Evolutionary conservation across 2,329 filamentous ascomycete genomes (phyloP), one percentile per base, ranked within the genome.

Genomic region (Lecanicillium sp.): DNA sequence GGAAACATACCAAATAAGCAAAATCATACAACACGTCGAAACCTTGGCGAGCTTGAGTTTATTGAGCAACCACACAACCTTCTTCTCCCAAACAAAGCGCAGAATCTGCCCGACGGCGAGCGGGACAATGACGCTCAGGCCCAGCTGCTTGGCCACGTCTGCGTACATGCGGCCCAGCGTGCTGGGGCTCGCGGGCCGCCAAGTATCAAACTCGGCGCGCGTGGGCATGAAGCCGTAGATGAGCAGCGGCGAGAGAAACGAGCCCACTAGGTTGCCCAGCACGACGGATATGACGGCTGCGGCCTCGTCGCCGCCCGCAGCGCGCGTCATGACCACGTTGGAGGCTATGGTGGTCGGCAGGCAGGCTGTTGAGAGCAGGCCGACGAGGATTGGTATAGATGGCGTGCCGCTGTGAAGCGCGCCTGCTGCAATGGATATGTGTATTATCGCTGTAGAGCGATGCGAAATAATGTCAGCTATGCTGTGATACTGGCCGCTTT

Each of bases 261-360:
- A 72, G 2, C 81, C 82, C 1, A 79, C 61, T 9, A 85, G 69
- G 56, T 87, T 86, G 20, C 81, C 82, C 32, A 87, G 62, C 8
- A 84, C 70, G 2, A 84, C 81, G 51, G 84, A 80, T 22, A 85
- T 79, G 43, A 82, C 68, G 35, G 74, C 74, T 0, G 77, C 74
- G 3, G 74, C 74, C 43, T 79, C 74, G 47, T 86, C 83, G 5
- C 82, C 82, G 28, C 80, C 76, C 0, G 82, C 76, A 29, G 76
- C 69, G 18, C 79, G 65, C 5, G 82, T 86, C 80, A 86, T 85
- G 29, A 86, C 78, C 7, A 84, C 78, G 54, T 86, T 86, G 33
- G 77, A 84, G 7, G 79, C 74, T 49, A 86, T 82, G 0, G 82
- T 86, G 0, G 82, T 87, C 2, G 82, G 81, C 4, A 84, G 74